phyloP scores from a whole-genome alignment of 495 filamentous ascomycete genomes.

The Bombardia bombarda region DNA sequence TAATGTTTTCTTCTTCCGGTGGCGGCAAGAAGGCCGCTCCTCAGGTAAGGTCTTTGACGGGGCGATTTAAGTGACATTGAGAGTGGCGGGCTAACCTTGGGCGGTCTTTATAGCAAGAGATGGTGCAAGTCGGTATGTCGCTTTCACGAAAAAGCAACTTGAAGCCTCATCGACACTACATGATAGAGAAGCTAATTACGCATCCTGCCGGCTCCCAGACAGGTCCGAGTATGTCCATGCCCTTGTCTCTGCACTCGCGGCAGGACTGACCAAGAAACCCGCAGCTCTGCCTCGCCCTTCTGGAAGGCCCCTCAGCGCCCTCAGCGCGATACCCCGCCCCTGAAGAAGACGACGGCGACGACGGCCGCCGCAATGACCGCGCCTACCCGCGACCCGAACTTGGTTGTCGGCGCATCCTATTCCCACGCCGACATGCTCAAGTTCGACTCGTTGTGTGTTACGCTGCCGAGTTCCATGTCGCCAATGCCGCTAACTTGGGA shows the following conservation, averaged over 20 bases:
- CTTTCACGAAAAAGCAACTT: not conserved
- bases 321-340: constrained; percentile 39
- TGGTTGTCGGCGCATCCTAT: constrained; percentile 92
- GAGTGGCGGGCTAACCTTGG: constrained; percentile 21
- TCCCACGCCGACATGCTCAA: constrained; percentile 93
- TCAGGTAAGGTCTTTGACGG: constrained; percentile 50
- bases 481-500: not conserved
- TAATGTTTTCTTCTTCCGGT: constrained; percentile 50
- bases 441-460: constrained; percentile 71
- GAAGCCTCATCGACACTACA: too few relatives aligned
- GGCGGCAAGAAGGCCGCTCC: constrained; percentile 61
- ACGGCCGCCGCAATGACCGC: too few relatives aligned
- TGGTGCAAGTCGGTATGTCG: constrained; percentile 92
- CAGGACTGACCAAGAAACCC: constrained; percentile 3
- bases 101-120: constrained; percentile 59
- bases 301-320: constrained; percentile 61
- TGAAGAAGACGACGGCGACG: constrained; percentile 42
- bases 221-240: constrained; percentile 49
- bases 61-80: not conserved
- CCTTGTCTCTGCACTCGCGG: not conserved
- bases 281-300: constrained; percentile 79
- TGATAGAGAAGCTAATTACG: too few relatives aligned
- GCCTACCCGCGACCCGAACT: constrained; percentile 57
- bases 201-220: constrained; percentile 38
- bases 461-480: constrained; percentile 7